Evolutionary conservation across 1,284 basidiomycete species (phyloP).

Genomic region (Acaromyces ingoldii): DNA sequence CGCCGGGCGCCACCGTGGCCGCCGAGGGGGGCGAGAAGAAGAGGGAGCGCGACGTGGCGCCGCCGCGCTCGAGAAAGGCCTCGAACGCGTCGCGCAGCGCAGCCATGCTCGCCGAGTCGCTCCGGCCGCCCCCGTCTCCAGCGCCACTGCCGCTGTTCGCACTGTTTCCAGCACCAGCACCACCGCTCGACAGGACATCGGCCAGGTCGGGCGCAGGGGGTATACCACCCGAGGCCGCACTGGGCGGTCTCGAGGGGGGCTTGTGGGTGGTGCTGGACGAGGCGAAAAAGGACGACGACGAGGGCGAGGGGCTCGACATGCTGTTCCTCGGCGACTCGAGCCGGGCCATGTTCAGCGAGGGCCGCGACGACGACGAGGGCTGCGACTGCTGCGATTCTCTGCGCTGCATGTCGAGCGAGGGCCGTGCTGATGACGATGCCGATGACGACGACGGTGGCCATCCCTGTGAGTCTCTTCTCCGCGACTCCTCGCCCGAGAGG

Average conservation of each 20-base stretch:
- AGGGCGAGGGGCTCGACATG: too few species aligned
- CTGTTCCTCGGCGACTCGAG: too few species aligned
- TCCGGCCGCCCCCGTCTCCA: too few species aligned
- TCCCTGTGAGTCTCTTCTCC: background rate
- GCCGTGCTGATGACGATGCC: background rate
- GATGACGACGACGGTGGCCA: background rate
- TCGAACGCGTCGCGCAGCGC: conserved; percentile 37
- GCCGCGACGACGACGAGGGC: too few species aligned
- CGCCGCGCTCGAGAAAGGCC: conserved; percentile 22
- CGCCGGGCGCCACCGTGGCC: conserved; percentile 12
- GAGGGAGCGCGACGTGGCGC: background rate
- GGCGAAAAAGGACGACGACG: too few species aligned
- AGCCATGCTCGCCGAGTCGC: conserved; percentile 4
- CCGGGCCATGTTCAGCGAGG: too few species aligned
- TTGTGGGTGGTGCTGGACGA: too few species aligned
- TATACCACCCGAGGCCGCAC: conserved; percentile 2
- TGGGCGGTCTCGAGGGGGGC: conserved; percentile 1
- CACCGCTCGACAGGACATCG: conserved; percentile 4
- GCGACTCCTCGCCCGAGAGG: background rate
- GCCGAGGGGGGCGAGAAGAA: conserved; percentile 6
- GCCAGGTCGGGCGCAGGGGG: conserved; percentile 9
- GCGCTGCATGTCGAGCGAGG: too few species aligned
- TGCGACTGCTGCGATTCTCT: too few species aligned
- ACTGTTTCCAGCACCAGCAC: too few species aligned
- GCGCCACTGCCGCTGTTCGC: too few species aligned